Evolutionary conservation across 352 stramenopile species (phyloP), one percentile per base, ranked within the genome.

Genomic region (Aphanomyces euteiches): DNA sequence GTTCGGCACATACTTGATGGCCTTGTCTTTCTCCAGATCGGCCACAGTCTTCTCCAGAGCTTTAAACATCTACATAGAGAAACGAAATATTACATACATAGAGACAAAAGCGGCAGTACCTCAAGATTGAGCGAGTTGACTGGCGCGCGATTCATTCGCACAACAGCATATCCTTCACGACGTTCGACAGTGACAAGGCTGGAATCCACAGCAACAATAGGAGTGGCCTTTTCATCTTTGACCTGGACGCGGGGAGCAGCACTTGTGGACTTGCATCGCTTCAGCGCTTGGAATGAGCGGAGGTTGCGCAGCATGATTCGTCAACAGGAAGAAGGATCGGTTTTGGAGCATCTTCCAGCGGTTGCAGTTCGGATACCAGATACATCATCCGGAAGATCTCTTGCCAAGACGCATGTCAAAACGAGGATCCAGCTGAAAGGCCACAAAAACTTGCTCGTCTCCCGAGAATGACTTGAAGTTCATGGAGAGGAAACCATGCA

Each of bases 91-190:
- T 8, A 37, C 6, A 37, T 59, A 8, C 43, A 0, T 60, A 12
- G 17, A 21, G 8, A 19, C 13, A 37, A 67, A n/a, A 15, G 10
- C 36, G 56, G 19, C 17, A 72, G 54, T 47, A 91, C 86, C 73
- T 79, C 74, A 17, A 78, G 84, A 79, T 86, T 94, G 68, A 94
- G 79, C 63, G 83, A 92, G 77, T 94, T 94, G 58, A 92, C 86
- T 13, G 86, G 84, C 40, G 83, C 72, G 38, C 86, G 84, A 73
- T 92, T 92, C 76, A 94, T 73, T 67, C 82, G 84, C 73, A 94
- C 83, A 66, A 94, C 75, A 12, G 86, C 86, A 71, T 90, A 90
- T 67, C 84, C 84, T 65, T 88, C 79, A 37, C 80, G 70, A 61
- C 84, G 88, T 74, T 92, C 86, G 40, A 94, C 79, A 13, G 39